These are phyloP conservation scores for Phialocephala subalpina DNA, from an alignment of 2,329 filamentous ascomycete species.

Conservation along the genomic window DNA sequence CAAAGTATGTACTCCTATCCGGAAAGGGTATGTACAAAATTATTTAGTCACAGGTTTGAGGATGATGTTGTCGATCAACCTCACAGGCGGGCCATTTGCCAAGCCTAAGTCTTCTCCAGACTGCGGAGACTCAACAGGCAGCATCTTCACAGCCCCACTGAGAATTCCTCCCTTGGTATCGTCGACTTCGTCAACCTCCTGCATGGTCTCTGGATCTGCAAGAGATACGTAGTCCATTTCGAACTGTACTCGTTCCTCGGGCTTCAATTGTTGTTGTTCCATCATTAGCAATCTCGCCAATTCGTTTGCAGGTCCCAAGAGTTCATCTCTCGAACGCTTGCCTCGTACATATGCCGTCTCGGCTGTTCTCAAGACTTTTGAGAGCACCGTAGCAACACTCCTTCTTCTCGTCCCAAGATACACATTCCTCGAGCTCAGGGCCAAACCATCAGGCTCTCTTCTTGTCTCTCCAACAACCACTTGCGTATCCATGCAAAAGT, in stretches of 20 bases:
- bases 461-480: slow-evolving; percentile 79
- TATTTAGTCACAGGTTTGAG: slow-evolving; percentile 54
- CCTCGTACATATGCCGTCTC: slow-evolving; percentile 68
- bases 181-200: slow-evolving; percentile 79
- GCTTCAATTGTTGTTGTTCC: slow-evolving; percentile 68
- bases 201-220: slow-evolving; percentile 83
- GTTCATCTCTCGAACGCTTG: slow-evolving; percentile 63
- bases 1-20: background rate
- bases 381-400: slow-evolving; percentile 75
- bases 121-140: slow-evolving; percentile 75
- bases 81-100: slow-evolving; percentile 75
- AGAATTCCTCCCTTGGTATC: slow-evolving; percentile 77
- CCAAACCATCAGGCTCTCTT: slow-evolving; percentile 82
- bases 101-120: slow-evolving; percentile 79
- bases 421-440: slow-evolving; percentile 91
- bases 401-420: slow-evolving; percentile 84
- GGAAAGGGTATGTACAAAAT: slow-evolving; percentile 10
- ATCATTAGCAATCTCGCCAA: slow-evolving; percentile 62
- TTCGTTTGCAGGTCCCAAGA: slow-evolving; percentile 75
- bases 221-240: slow-evolving; percentile 94
- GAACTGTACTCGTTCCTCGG: slow-evolving; percentile 70
- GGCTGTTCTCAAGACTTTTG: slow-evolving; percentile 72
- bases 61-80: slow-evolving; percentile 94
- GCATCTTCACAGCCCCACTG: slow-evolving; percentile 91
- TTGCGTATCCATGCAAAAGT: slow-evolving; percentile 82